These are phyloP conservation scores for Globisporangium rhizosaccharum DNA, from an alignment of 352 stramenopile species.

Conservation along the genomic window DNA sequence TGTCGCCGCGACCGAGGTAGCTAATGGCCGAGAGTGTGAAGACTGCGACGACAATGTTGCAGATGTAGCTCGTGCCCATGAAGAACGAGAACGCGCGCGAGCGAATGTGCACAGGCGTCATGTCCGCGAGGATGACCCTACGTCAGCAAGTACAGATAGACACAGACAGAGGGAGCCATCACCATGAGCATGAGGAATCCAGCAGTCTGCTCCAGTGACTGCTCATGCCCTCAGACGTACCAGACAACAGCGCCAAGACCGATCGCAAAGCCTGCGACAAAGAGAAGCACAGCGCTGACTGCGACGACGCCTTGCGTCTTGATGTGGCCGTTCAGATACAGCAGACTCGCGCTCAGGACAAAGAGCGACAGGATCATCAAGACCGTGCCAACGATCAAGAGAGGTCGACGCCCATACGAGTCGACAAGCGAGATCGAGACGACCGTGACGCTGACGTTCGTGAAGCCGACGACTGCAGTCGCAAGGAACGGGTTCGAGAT, in stretches of 20 bases:
- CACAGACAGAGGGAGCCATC: not conserved
- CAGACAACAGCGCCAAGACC: slow-evolving; percentile 77
- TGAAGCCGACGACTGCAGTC: slow-evolving; percentile 63
- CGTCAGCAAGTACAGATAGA: slow-evolving; percentile 5
- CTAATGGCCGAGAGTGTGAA: slow-evolving; percentile 77
- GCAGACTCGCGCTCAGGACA: slow-evolving; percentile 60
- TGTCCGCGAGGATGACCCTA: slow-evolving; percentile 84
- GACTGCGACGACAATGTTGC: slow-evolving; percentile 78
- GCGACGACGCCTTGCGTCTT: slow-evolving; percentile 55
- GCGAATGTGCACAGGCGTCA: slow-evolving; percentile 84
- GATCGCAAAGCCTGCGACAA: slow-evolving; percentile 82
- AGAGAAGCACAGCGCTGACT: slow-evolving; percentile 72
- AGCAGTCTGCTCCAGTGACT: not conserved
- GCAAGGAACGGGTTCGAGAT: slow-evolving; percentile 83
- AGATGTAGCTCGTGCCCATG: slow-evolving; percentile 81
- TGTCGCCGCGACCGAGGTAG: slow-evolving; percentile 49
- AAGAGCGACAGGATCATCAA: slow-evolving; percentile 72
- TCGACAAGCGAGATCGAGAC: slow-evolving; percentile 76
- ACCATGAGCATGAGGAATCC: not conserved
- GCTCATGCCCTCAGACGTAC: slow-evolving; percentile 21
- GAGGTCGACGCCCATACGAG: slow-evolving; percentile 57
- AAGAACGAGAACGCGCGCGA: slow-evolving; percentile 81
- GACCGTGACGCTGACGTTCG: slow-evolving; percentile 78
- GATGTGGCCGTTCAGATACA: slow-evolving; percentile 47
- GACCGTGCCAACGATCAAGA: slow-evolving; percentile 63